Base-by-base conservation (phyloP, 1,284 basidiomycete species). In the Mycosarcoma mackinlayi region DNA sequence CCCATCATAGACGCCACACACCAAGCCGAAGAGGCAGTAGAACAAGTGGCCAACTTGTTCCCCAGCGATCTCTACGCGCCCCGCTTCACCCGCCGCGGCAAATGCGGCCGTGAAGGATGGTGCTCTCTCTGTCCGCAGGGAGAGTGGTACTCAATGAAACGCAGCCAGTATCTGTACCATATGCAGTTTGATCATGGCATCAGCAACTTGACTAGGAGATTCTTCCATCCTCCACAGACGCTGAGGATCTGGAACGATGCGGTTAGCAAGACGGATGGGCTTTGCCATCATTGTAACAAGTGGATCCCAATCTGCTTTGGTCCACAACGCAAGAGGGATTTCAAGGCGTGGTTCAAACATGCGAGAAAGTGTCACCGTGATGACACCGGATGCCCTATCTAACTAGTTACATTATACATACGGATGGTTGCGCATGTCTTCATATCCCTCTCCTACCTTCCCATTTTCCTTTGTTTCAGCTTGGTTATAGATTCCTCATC, bases 171-270 rank as follows among this genome's bases (percentile, higher is more conserved):
- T 28, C 56, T 59, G 41, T 59, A 59, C 37, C 56, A 59, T 37
- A 39, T 59, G 41, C 56, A 59, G 42, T 59, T 37, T 42, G 56
- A 59, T 35, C 56, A 59, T 37, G 56, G 56, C 35, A 50, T 59
- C 27, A 33, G 34, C 48, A 59, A 40, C 41, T 28, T 52, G 6
- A 59, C 56, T 1, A 25, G 49, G 2, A 13, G 40, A 6, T 31
- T 34, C 28, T 52, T 52, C 18, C 41, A 47, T 13, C 48, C 48
- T 6, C 56, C 56, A 3, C 21, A 35, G n/a, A 24, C 18, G 4
- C 34, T 52, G 19, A 23, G 48, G 7, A 30, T 59, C 34, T 59
- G 56, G 56, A 59, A 59, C 48, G 56, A 59, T 30, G 49, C 41
- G 18, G 49, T 59, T 9, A 27, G 45, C 6, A 52, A 39, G 35